Evolutionary conservation across 768 basidiomycete genomes (phyloP).

Genomic region (Floccularia luteovirens): DNA sequence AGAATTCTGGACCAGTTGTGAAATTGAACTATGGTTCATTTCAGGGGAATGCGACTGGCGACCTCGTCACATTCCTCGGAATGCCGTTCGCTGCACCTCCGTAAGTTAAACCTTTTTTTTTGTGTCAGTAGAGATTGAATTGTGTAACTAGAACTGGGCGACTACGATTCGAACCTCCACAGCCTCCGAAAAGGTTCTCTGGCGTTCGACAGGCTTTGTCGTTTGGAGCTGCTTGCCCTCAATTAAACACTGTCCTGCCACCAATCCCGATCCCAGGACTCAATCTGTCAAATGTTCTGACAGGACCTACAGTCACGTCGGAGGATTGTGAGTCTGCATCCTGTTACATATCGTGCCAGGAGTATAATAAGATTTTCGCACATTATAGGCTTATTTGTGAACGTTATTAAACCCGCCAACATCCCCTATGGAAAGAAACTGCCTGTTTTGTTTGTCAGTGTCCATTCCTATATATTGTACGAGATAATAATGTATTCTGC

Average conservation of each 20-base stretch:
- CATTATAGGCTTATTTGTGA: slow-evolving; percentile 9
- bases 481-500: not conserved
- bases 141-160: slow-evolving; percentile 16
- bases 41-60: slow-evolving; percentile 7
- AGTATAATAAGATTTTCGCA: not conserved
- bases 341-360: not conserved
- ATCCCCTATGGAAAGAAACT: slow-evolving; percentile 5
- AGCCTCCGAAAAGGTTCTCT: slow-evolving; percentile 16
- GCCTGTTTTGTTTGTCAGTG: slow-evolving; percentile 9
- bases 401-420: slow-evolving; percentile 7
- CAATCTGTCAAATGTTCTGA: not conserved
- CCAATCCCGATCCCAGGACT: not conserved
- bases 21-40: slow-evolving; percentile 8
- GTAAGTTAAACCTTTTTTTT: slow-evolving; percentile 14
- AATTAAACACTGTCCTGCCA: slow-evolving; percentile 16
- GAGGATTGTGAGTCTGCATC: slow-evolving; percentile 1
- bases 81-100: slow-evolving; percentile 32
- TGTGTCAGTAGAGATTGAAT: slow-evolving; percentile 1
- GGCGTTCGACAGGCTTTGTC: slow-evolving; percentile 24
- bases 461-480: not conserved
- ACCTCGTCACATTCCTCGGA: slow-evolving; percentile 22
- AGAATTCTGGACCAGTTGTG: not conserved
- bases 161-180: slow-evolving; percentile 26
- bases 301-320: not conserved
- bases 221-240: slow-evolving; percentile 33